Evolutionary conservation across 2,329 filamentous ascomycete species (phyloP), one percentile per base, ranked within the genome.

Genomic region (Pseudodiploospora longispora): DNA sequence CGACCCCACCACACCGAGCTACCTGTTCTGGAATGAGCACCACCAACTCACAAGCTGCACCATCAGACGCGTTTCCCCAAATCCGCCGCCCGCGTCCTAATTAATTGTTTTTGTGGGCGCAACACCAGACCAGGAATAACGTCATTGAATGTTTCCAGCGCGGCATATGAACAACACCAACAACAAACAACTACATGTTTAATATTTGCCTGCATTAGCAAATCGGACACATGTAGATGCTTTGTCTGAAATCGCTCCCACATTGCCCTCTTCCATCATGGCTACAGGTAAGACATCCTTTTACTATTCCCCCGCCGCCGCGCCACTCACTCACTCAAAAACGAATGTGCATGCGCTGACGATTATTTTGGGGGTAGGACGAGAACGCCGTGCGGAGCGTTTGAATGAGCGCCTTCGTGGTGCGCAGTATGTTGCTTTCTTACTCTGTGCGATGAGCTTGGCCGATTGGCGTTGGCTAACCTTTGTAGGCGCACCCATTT

Each of bases 361-460:
- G 10, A 27, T 12, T 29, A 27, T 31, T 27, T 19, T 19, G 19
- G 19, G 19, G 27, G 27, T 28, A 62, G 63, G 59, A 50, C 60
- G 60, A 42, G 60, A 64, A 76, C 73, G 70, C 56, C 76, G 79
- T 52, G 75, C 78, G 53, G 77, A 80, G 58, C 76, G 78, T 56
- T 72, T 82, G 66, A 76, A 78, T 50, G 72, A 80, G 64, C 78
- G 80, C 57, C 74, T 83, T 58, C 78, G 80, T 49, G 80, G 80
- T 49, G 78, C 79, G 36, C 76, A 78, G 78, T 81, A 69, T 52
- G 74, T 60, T 9, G 30, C 2, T 12, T n/a, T 9, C 4, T 4
- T 19, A 6, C 5, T 29, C 2, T 4, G 8, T 2, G 19, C 19
- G 19, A 19, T 32, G 4, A 19, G 10, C 1, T n/a, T 38, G 12